Evolutionary conservation across 805 yeast genomes (phyloP).

Genomic region (Myxozyma nipponensis): DNA sequence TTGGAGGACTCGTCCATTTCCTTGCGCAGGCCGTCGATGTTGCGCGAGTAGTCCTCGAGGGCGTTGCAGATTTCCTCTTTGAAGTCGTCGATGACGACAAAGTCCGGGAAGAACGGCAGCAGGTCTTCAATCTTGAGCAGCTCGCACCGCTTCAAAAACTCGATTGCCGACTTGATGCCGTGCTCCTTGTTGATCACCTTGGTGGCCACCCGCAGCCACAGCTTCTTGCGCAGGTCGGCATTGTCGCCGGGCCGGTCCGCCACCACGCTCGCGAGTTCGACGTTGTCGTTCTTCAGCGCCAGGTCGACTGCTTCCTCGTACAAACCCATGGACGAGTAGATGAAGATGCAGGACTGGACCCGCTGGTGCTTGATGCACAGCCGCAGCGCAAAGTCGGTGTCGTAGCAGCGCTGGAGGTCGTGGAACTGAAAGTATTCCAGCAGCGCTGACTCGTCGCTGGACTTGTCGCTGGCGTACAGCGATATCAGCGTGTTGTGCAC

Average conservation of each 20-base stretch:
- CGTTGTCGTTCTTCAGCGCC: conserved; percentile 59
- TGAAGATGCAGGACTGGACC: conserved; percentile 62
- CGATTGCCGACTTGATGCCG: conserved; percentile 36
- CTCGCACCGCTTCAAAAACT: conserved; percentile 33
- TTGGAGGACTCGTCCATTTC: conserved; percentile 73
- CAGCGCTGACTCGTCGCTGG: conserved; percentile 45
- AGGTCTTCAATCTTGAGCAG: conserved; percentile 67
- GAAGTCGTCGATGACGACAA: conserved; percentile 73
- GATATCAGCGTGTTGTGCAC: conserved; percentile 71
- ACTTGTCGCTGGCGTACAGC: conserved; percentile 53
- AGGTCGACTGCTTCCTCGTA: conserved; percentile 78
- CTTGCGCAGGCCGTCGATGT: conserved; percentile 58
- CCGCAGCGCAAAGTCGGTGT: conserved; percentile 70
- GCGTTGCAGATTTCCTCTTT: conserved; percentile 78
- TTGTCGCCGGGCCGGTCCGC: conserved; percentile 55
- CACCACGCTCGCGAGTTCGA: conserved; percentile 54
- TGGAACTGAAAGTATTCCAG: conserved; percentile 49
- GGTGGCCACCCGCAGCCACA: conserved; percentile 68
- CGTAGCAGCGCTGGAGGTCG: conserved; percentile 42
- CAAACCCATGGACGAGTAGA: conserved; percentile 64
- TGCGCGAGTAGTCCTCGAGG: conserved; percentile 66
- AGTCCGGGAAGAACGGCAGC: conserved; percentile 79
- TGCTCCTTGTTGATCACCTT: conserved; percentile 41
- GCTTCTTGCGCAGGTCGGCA: conserved; percentile 53
- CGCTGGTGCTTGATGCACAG: conserved; percentile 60